Percentiles rank a stretch among this genome's conserved stretches.
These are phyloP conservation scores for Entomortierella lignicola DNA, from an alignment of 192 early-diverging fungal species.

Conservation along the genomic window DNA sequence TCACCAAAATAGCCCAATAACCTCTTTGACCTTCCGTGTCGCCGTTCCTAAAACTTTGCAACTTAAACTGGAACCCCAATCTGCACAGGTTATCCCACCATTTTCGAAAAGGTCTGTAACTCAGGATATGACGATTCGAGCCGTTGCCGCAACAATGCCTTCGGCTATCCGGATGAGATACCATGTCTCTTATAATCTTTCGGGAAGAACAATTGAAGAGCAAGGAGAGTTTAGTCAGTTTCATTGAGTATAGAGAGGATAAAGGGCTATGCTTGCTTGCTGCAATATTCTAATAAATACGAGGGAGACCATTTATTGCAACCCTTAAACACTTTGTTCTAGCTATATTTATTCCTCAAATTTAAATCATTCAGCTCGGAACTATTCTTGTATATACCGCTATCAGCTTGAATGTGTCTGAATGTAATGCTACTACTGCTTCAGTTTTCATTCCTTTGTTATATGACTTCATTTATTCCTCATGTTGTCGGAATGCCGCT, in stretches of 20 bases:
- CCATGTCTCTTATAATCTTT: conserved; percentile 58
- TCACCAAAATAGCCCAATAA: conserved; percentile 54
- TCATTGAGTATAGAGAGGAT: conserved; percentile 4
- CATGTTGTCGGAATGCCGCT: no score
- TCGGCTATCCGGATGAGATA: conserved; percentile 54
- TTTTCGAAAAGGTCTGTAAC: conserved; percentile 46
- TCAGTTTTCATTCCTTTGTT: no score
- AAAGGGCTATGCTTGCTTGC: background rate
- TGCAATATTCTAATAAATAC: no score
- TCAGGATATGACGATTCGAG: conserved; percentile 54
- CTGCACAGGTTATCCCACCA: conserved; percentile 54
- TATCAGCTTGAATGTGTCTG: no score
- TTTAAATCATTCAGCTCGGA: no score
- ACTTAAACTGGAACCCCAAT: conserved; percentile 58
- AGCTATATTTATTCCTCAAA: no score
- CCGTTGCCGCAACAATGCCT: conserved; percentile 32
- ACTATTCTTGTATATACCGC: no score
- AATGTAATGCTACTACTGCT: no score
- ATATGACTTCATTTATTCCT: no score
- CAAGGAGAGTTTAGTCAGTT: conserved; percentile 55
- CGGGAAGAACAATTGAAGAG: conserved; percentile 60
- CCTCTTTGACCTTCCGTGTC: conserved; percentile 53
- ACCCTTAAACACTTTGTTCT: no score
- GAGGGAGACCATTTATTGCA: no score
- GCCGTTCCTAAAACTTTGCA: conserved; percentile 64